Evolutionary conservation across 305 asterid species (phyloP).

Genomic region (Salvia sclarea): DNA sequence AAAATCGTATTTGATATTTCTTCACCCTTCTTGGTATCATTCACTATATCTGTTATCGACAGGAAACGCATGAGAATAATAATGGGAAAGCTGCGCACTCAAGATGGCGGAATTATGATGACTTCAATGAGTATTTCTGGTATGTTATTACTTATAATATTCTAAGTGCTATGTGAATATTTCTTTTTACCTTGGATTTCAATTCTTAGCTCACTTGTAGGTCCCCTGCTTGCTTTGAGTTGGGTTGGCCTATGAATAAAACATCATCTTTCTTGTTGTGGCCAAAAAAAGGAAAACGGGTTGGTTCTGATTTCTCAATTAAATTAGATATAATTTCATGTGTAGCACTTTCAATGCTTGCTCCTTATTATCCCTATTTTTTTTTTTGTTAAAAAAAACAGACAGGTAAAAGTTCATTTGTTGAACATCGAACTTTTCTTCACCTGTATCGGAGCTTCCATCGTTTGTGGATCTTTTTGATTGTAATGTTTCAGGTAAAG

Average conservation of each 20-base stretch:
- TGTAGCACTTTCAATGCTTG: not conserved
- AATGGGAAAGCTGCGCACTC: slow-evolving; percentile 97
- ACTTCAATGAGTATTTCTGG: slow-evolving; percentile 98
- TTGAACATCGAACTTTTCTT: slow-evolving; percentile 95
- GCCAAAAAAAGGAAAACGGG: slow-evolving; percentile 83
- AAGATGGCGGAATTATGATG: slow-evolving; percentile 94
- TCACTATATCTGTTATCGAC: slow-evolving; percentile 25
- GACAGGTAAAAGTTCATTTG: slow-evolving; percentile 96
- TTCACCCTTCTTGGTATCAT: not conserved
- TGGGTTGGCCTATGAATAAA: slow-evolving; percentile 80
- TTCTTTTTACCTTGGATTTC: slow-evolving; percentile 21
- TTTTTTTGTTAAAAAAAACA: slow-evolving; percentile 36
- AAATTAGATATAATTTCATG: not conserved
- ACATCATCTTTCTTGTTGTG: slow-evolving; percentile 64
- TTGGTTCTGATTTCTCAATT: slow-evolving; percentile 44
- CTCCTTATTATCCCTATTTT: not conserved
- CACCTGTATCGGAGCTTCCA: slow-evolving; percentile 96
- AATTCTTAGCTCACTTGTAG: slow-evolving; percentile 41
- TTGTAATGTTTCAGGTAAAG: slow-evolving; percentile 90
- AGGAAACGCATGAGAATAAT: slow-evolving; percentile 80
- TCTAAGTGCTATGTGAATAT: slow-evolving; percentile 21
- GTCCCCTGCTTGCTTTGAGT: slow-evolving; percentile 90
- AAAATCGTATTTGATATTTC: slow-evolving; percentile 12
- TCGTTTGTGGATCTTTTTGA: slow-evolving; percentile 95
- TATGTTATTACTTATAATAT: slow-evolving; percentile 32